phyloP scores from a whole-genome alignment of 495 filamentous ascomycete species.

The Aspergillus kassunensis region DNA sequence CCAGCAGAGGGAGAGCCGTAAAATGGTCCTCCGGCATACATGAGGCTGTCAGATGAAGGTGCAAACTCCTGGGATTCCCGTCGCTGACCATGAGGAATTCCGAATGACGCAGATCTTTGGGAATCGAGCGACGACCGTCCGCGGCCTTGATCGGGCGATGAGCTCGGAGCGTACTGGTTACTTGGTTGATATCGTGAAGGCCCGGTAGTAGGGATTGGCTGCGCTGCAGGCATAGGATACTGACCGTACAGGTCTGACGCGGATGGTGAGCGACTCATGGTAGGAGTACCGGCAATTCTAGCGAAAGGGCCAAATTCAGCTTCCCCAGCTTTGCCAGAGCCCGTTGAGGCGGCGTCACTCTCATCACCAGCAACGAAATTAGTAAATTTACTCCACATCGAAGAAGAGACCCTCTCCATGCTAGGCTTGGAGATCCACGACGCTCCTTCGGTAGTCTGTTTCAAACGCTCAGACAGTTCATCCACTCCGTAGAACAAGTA shows the following conservation, averaged over 20 bases:
- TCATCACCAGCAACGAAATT: constrained; percentile 95
- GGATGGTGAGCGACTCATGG: constrained; percentile 76
- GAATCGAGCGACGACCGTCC: constrained; percentile 45
- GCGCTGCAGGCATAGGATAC: constrained; percentile 35
- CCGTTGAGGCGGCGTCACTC: constrained; percentile 55
- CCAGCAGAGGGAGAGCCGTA: constrained; percentile 38
- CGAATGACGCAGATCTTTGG: constrained; percentile 38
- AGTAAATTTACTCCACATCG: constrained; percentile 85
- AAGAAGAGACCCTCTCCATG: constrained; percentile 88
- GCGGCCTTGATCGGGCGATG: constrained; percentile 46
- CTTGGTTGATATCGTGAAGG: constrained; percentile 64
- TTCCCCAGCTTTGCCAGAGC: constrained; percentile 52
- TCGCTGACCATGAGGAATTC: constrained; percentile 30
- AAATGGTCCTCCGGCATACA: constrained; percentile 25
- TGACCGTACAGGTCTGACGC: constrained; percentile 71
- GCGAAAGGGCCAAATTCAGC: constrained; percentile 73
- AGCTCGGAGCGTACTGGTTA: constrained; percentile 43
- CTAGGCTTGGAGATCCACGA: constrained; percentile 90
- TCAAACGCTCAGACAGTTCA: constrained; percentile 75
- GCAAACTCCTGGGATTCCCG: constrained; percentile 40
- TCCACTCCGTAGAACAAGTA: constrained; percentile 71
- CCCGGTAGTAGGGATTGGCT: constrained; percentile 35
- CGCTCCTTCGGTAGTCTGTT: constrained; percentile 69
- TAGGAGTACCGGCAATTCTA: constrained; percentile 73
- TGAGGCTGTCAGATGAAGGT: constrained; percentile 31